Base-by-base conservation (phyloP, 2,329 filamentous ascomycete species). In the Colletotrichum graminicola region DNA sequence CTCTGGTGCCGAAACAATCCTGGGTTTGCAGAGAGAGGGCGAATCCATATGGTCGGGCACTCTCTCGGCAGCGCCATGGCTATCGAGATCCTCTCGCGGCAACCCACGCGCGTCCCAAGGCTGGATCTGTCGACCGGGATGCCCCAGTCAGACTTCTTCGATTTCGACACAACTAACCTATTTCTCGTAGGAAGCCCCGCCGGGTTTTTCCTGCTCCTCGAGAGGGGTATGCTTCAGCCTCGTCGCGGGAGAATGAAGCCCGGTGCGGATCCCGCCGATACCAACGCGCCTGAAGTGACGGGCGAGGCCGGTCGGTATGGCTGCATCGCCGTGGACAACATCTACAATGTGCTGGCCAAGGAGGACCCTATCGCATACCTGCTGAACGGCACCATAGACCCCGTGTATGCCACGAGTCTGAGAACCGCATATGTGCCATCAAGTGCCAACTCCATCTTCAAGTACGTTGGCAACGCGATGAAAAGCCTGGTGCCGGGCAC, bases 1-100 rank as follows among this genome's bases (percentile, higher is more conserved):
- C 87, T 98, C 1, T 99, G 96, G 96, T 98, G 95, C 78, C 88
- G 88, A 57, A 98, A 98, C 78, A 98, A 99, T 74, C 93, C 94
- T 0, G 93, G 91, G 0, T 99, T 99, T 77, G 85, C 91, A 12
- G 86, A 93, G 26, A 86, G 89, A 71, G 96, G 96, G 8, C 91
- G 94, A 11, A 94, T 98, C 1, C 96, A 99, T 81, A 84, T 99
- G 6, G 92, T 99, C 72, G 96, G 93, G 0, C 96, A 99, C 79
- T 98, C 95, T 0, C 87, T 99, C 0, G 96, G 96, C 14, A 97
- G 94, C 75, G 94, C 94, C 49, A 98, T 99, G 94, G 92, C 95
- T 2, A 84, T 98, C 47, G 96, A 99, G 75, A 92, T 98, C 43
- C 85, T 99, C 10, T 97, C 94, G 52, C 90, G 92, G 61, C 96